Evolutionary conservation across 1,139 yeast species (phyloP).

Genomic region (Eremothecium cymbalariae): DNA sequence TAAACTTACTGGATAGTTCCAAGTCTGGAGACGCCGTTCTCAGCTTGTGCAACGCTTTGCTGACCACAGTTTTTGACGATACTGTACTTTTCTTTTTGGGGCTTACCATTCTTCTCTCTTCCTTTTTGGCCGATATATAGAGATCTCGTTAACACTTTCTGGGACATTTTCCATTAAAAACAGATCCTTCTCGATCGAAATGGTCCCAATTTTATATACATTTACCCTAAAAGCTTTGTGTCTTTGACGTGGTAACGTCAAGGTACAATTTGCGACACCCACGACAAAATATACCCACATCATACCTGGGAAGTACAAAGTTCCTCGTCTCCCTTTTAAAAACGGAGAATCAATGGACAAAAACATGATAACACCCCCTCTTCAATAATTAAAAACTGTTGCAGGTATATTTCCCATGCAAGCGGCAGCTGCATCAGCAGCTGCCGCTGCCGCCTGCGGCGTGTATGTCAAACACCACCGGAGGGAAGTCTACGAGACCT

Average conservation of each 20-base stretch:
- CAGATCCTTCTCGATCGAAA: slow-evolving; percentile 1
- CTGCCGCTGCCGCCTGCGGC: no score
- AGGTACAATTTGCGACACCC: no score
- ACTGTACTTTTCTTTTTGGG: slow-evolving; percentile 3
- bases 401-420: no score
- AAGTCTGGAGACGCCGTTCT: slow-evolving; percentile 3
- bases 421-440: no score
- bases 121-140: slow-evolving; percentile 2
- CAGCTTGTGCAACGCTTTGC: slow-evolving; percentile 5
- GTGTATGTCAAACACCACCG: no score
- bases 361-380: no score
- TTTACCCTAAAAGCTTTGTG: slow-evolving; percentile 4
- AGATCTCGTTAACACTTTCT: background rate
- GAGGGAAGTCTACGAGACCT: no score
- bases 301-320: no score
- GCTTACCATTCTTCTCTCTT: background rate
- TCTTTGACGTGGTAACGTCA: slow-evolving; percentile 2
- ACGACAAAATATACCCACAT: no score
- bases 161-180: background rate
- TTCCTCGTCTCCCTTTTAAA: no score
- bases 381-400: no score
- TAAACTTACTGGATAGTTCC: slow-evolving; percentile 2
- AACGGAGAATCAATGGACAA: no score
- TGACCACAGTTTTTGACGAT: slow-evolving; percentile 5
- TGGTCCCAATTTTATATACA: slow-evolving; percentile 3